Conservation (phyloP, 225 moss, liverwort and hornwort genomes). For the Pseudoscleropodium purum region DNA sequence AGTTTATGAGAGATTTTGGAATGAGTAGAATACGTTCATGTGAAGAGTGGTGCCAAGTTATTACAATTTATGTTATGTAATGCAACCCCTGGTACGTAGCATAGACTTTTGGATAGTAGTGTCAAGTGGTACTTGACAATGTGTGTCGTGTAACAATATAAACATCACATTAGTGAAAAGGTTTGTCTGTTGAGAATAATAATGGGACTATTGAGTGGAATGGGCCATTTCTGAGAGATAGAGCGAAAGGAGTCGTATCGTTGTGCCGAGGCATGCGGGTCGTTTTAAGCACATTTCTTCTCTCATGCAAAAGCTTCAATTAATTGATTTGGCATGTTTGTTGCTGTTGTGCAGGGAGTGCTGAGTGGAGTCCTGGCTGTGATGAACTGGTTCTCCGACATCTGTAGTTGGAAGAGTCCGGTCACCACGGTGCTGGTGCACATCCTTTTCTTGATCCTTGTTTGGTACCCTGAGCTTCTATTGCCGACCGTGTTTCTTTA, state of each 20-base stretch:
- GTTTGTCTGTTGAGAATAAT: background rate
- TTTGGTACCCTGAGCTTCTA: slow-evolving; percentile 84
- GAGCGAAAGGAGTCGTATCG: background rate
- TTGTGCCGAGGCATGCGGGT: background rate
- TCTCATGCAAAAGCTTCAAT: background rate
- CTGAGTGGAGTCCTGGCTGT: slow-evolving; percentile 67
- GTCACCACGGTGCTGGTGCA: slow-evolving; percentile 50
- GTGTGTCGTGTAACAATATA: too few relatives aligned
- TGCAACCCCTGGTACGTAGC: background rate
- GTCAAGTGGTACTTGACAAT: background rate
- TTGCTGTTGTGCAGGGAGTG: slow-evolving; percentile 45
- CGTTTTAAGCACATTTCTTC: background rate
- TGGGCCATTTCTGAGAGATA: background rate
- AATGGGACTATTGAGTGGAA: background rate
- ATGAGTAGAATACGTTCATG: background rate
- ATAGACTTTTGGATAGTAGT: background rate
- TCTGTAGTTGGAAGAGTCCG: slow-evolving; percentile 92
- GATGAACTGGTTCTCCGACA: slow-evolving; percentile 85
- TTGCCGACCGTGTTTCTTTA: slow-evolving; percentile 79
- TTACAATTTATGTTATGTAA: background rate
- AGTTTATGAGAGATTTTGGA: background rate
- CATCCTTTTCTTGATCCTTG: slow-evolving; percentile 76
- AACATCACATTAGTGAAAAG: too few relatives aligned
- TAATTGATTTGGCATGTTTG: background rate
- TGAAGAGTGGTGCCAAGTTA: background rate